Percentiles rank a stretch among this genome's conserved stretches.
Evolutionary conservation across 352 stramenopile species (phyloP).

Genomic region (Globisporangium recalcitrans): DNA sequence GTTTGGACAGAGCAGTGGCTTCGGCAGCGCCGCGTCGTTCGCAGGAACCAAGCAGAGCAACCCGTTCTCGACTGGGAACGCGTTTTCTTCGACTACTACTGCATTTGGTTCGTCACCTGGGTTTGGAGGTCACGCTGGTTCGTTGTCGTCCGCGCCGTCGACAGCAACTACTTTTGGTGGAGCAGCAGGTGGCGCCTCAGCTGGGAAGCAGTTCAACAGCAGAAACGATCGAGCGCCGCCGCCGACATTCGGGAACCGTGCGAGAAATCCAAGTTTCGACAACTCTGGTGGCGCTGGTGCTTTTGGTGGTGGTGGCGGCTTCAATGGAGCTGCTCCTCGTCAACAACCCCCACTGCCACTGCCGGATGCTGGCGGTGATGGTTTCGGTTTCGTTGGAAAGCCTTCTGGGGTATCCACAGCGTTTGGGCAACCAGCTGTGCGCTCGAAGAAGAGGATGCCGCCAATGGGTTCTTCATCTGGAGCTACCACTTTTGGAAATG

Average conservation of each 20-base stretch:
- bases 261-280: constrained; percentile 5
- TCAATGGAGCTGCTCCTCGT: background rate
- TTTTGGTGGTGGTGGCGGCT: background rate
- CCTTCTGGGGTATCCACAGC: constrained; percentile 1
- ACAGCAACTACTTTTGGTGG: constrained; percentile 7
- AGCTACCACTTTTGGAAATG: constrained; percentile 9
- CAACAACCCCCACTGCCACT: constrained; percentile 3
- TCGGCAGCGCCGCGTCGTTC: constrained; percentile 8
- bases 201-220: background rate
- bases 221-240: background rate
- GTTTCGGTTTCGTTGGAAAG: constrained; percentile 17
- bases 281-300: background rate
- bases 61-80: constrained; percentile 11
- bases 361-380: constrained; percentile 1
- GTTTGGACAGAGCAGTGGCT: constrained; percentile 30
- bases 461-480: constrained; percentile 1
- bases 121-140: background rate
- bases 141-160: background rate
- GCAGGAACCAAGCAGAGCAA: constrained; percentile 5
- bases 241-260: constrained; percentile 9
- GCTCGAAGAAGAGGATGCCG: constrained; percentile 12
- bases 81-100: background rate
- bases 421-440: constrained; percentile 18
- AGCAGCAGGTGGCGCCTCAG: background rate
- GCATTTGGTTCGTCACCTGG: constrained; percentile 4